A percentile compares a stretch with the other conserved stretches of the same genome.
Evolutionary conservation across 345 rosid species (phyloP).

Genomic region (Salix brachista): DNA sequence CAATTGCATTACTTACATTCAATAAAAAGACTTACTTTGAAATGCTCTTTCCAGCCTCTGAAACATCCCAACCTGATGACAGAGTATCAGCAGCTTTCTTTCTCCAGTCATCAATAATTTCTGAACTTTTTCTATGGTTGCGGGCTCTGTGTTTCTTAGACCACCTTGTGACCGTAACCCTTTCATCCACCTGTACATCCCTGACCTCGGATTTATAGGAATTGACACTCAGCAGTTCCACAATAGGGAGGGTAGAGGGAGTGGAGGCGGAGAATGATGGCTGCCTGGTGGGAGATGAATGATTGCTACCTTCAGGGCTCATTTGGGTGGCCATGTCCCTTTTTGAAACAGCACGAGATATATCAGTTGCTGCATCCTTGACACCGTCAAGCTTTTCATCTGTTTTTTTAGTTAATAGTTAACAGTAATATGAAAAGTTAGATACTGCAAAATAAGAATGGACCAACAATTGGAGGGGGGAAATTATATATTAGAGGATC

Average conservation of each 20-base stretch:
- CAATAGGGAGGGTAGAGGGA: conserved; percentile 46
- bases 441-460: conserved; percentile 11
- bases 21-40: conserved; percentile 42
- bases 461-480: background rate
- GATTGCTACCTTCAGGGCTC: conserved; percentile 76
- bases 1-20: background rate
- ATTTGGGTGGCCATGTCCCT: conserved; percentile 98
- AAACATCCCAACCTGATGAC: conserved; percentile 63
- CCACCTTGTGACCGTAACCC: conserved; percentile 84
- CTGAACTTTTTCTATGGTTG: conserved; percentile 49
- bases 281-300: conserved; percentile 55
- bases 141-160: conserved; percentile 64
- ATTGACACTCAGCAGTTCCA: conserved; percentile 44
- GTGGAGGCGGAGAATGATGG: conserved; percentile 49
- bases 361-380: conserved; percentile 60
- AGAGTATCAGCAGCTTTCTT: conserved; percentile 47
- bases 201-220: conserved; percentile 54
- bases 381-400: conserved; percentile 45
- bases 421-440: background rate
- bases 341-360: conserved; percentile 63
- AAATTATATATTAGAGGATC: background rate
- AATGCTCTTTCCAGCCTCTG: conserved; percentile 47
- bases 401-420: conserved; percentile 26
- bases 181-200: conserved; percentile 89
- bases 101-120: conserved; percentile 63